Evolutionary conservation across 2,329 filamentous ascomycete species (phyloP).

Genomic region (Exophiala viscosa): DNA sequence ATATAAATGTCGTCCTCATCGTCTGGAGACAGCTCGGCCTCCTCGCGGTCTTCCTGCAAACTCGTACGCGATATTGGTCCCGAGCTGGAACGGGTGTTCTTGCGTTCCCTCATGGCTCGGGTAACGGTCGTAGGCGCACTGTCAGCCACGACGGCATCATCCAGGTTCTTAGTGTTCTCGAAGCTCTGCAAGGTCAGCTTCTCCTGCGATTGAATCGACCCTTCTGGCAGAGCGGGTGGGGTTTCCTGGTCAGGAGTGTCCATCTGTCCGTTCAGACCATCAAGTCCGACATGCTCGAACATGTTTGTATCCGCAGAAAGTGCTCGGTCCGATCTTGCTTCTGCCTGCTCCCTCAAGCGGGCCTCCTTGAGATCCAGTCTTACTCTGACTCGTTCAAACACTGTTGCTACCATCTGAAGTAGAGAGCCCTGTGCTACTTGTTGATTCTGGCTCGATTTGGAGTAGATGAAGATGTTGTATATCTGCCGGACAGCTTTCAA

Average conservation of each 20-base stretch:
- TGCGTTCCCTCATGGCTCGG: constrained; percentile 49
- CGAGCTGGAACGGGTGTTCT: constrained; percentile 43
- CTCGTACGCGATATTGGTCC: constrained; percentile 37
- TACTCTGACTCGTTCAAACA: constrained; percentile 90
- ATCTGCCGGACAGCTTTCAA: constrained; percentile 96
- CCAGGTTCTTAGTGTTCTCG: constrained; percentile 63
- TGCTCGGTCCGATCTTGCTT: constrained; percentile 31
- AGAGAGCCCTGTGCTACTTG: constrained; percentile 95
- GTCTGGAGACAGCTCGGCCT: constrained; percentile 43
- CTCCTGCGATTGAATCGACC: constrained; percentile 34
- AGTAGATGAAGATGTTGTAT: constrained; percentile 97
- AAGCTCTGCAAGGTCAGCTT: constrained; percentile 67
- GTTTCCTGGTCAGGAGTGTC: constrained; percentile 35
- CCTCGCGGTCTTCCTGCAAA: constrained; percentile 38
- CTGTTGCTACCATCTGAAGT: constrained; percentile 97
- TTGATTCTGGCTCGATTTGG: constrained; percentile 89
- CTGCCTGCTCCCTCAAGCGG: constrained; percentile 49
- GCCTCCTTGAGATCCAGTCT: constrained; percentile 84
- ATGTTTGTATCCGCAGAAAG: constrained; percentile 20
- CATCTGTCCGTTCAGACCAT: constrained; percentile 26
- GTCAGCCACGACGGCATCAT: constrained; percentile 63
- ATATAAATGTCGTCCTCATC: constrained; percentile 90
- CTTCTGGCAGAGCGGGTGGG: constrained; percentile 49
- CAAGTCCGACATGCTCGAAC: constrained; percentile 33
- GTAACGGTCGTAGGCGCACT: constrained; percentile 66